Evolutionary conservation across 495 filamentous ascomycete species (phyloP), one percentile per base, ranked within the genome.

Genomic region (Talaromyces nanjingensis): DNA sequence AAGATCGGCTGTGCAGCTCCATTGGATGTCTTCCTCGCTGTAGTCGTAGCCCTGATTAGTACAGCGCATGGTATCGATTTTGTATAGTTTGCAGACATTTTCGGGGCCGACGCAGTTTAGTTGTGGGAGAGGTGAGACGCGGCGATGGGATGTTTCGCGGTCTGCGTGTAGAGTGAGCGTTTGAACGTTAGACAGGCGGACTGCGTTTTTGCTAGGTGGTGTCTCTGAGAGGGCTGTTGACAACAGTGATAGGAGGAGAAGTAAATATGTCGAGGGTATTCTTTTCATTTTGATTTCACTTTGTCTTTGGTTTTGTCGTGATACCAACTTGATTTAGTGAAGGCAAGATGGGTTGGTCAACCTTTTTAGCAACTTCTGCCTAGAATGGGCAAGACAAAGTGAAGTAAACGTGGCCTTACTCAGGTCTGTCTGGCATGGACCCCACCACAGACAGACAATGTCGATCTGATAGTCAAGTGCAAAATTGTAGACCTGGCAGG

Each of bases 41-140:
- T 93, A 92, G 31, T 82, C 84, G 6, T 81, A 74, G 60, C 94
- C 94, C 53, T 84, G 77, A 74, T 98, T 98, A 62, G 81, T 87
- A 79, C 94, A 98, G 63, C 91, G 91, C 87, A 98, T 89, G 6
- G 87, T 77, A 67, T 92, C 88, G 63, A 96, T 76, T 22, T 84
- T 73, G 76, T 94, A 89, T 33, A 91, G 80, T 20, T 77, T 76
- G 67, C 79, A 81, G 57, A 76, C 71, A 67, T 79, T 74, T 14
- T 79, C 83, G 42, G 87, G 83, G 12, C 92, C 92, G 64, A 87
- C 75, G 80, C 94, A 98, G 68, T 77, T 84, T n/a, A 97, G 81
- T 76, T 91, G 94, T 0, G 91, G 91, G 56, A 96, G 81, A 6
- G 94, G 74, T 22, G 89, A 67, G 6, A 93, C 84, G 62, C 94